Base-by-base conservation (phyloP, 2,329 filamentous ascomycete genomes). In the Pseudogymnoascus sp. region DNA sequence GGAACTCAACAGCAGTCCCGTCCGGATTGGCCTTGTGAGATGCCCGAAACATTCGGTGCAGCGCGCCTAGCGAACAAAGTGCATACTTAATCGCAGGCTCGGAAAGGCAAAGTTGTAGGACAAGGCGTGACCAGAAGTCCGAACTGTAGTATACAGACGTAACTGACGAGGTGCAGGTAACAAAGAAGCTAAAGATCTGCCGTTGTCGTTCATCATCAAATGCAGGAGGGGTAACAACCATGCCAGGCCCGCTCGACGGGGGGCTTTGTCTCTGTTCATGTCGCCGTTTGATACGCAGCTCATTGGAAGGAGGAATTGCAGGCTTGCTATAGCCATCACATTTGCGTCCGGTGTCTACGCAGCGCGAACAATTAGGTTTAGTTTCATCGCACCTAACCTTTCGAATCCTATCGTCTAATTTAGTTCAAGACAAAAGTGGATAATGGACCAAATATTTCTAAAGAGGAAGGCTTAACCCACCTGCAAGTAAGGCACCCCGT, bases 371-470 rank as follows among this genome's bases (percentile, higher is more conserved):
- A 12, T 38, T 64, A 2, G 71, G 71, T 60, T 70, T 71, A 4
- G 68, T 68, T 58, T 73, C 71, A 49, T 73, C 71, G 61, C 71
- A 73, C 65, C 73, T 73, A 8, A 73, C 70, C 61, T 69, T 65
- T 41, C 71, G 63, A 16, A 71, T 70, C 63, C 71, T 72, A 38
- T 63, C 61, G 45, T 21, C 12, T 16, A 61, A 52, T 63, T 62
- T 63, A 59, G 23, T 49, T 62, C 21, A 41, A 35, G 58, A 25
- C 8, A 60, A 35, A 37, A 12, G 11, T 60, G 31, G 33, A 60
- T 23, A 18, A 37, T 43, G 41, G 2, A 14, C 41, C 11, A 43
- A 43, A 43, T 43, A 43, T 23, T 14, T 14, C 18, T 12, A 1
- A 23, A 14, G 11, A 6, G 41, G 18, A 43, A 43, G 41, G 41